A percentile compares a stretch with the other conserved stretches of the same genome.
phyloP scores from a whole-genome alignment of 768 basidiomycete genomes.

The Podaxis carcinomalis region DNA sequence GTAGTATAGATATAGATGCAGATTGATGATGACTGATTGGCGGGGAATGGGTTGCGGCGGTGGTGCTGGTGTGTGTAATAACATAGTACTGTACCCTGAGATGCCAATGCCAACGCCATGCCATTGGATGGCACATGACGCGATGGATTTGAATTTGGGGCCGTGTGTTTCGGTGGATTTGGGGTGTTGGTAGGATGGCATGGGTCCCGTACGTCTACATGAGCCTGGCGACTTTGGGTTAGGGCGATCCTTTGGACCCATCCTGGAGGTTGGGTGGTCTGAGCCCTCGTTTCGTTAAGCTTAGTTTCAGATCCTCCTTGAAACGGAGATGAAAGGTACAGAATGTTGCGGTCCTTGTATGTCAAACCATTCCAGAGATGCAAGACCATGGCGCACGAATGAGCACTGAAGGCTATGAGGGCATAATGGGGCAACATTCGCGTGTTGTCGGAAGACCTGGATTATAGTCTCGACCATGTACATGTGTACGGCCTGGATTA shows the following conservation, averaged over 20 bases:
- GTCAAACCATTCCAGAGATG: neutral
- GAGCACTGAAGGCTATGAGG: neutral
- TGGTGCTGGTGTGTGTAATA: neutral
- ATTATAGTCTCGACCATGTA: neutral
- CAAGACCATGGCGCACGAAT: neutral
- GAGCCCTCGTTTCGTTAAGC: neutral
- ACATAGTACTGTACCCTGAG: neutral
- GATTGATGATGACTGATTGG: constrained; percentile 7
- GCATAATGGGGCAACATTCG: neutral
- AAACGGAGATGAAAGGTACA: constrained; percentile 1
- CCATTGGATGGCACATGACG: neutral
- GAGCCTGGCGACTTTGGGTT: neutral
- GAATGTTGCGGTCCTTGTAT: neutral
- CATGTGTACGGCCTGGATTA: neutral
- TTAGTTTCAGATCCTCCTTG: neutral
- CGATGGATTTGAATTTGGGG: neutral
- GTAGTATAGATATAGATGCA: neutral
- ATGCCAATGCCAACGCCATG: neutral
- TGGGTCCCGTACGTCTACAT: neutral
- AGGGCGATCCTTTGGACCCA: neutral
- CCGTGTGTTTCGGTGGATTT: neutral
- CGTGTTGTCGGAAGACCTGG: neutral
- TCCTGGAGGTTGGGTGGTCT: neutral
- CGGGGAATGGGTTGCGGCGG: neutral
- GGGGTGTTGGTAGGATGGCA: neutral